These are phyloP conservation scores for Talaromyces sp. DNA, from an alignment of 2,329 filamentous ascomycete species.

Conservation along the genomic window DNA sequence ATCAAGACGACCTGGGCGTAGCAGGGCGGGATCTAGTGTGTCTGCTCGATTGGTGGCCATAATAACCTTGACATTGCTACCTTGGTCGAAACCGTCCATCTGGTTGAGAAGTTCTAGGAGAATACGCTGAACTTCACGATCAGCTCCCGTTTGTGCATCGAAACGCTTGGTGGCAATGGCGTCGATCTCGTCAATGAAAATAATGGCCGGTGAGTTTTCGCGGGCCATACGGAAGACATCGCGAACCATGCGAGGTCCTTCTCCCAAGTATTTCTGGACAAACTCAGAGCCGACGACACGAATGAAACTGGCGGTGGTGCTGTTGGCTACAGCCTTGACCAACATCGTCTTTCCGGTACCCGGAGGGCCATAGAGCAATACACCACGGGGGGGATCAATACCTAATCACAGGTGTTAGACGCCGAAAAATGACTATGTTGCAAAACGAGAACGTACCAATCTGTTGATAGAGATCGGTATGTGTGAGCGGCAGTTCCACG, in stretches of 20 bases:
- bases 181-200: slow-evolving; percentile 99
- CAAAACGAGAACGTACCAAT: slow-evolving; percentile 56
- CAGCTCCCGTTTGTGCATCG: slow-evolving; percentile 95
- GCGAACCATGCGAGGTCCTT: slow-evolving; percentile 96
- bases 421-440: not conserved
- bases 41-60: slow-evolving; percentile 98
- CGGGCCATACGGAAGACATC: slow-evolving; percentile 99
- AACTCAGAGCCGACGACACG: slow-evolving; percentile 97
- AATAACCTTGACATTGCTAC: slow-evolving; percentile 98
- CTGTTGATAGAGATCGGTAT: slow-evolving; percentile 98
- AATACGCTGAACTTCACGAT: slow-evolving; percentile 97
- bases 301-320: slow-evolving; percentile 96
- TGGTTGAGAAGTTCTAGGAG: slow-evolving; percentile 95
- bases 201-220: slow-evolving; percentile 96
- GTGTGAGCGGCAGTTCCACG: slow-evolving; percentile 91
- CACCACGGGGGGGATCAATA: slow-evolving; percentile 94
- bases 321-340: slow-evolving; percentile 97
- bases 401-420: slow-evolving; percentile 32
- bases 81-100: slow-evolving; percentile 99
- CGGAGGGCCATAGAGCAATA: slow-evolving; percentile 90
- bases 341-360: slow-evolving; percentile 97
- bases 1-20: slow-evolving; percentile 88
- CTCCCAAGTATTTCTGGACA: slow-evolving; percentile 96
- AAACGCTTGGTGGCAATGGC: slow-evolving; percentile 99
- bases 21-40: slow-evolving; percentile 85